Evolutionary conservation across 2,329 filamentous ascomycete genomes (phyloP).

Genomic region (Sclerotinia sclerotiorum): DNA sequence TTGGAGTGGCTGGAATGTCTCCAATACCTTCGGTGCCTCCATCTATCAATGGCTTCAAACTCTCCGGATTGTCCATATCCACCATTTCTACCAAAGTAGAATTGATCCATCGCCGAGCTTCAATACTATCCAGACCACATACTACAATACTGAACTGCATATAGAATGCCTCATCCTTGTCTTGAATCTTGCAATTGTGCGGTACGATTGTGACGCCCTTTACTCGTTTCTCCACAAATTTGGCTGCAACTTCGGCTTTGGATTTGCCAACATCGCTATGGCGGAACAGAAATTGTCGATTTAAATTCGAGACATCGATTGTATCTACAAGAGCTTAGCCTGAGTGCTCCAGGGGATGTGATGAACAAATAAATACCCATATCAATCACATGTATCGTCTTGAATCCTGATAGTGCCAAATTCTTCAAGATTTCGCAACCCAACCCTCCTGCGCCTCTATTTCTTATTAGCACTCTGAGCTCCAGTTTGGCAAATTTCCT

Average conservation of each 20-base stretch:
- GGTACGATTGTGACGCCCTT: slow-evolving; percentile 90
- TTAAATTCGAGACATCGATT: slow-evolving; percentile 97
- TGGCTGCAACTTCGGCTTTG: slow-evolving; percentile 90
- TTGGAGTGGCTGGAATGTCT: not conserved
- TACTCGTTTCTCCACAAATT: slow-evolving; percentile 86
- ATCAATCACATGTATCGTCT: slow-evolving; percentile 96
- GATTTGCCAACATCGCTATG: slow-evolving; percentile 86
- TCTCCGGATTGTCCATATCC: slow-evolving; percentile 77
- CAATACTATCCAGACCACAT: slow-evolving; percentile 94
- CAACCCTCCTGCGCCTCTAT: slow-evolving; percentile 85
- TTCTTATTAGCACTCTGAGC: slow-evolving; percentile 15
- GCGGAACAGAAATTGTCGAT: slow-evolving; percentile 95
- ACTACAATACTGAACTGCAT: slow-evolving; percentile 94
- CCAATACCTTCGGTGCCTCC: slow-evolving; percentile 81
- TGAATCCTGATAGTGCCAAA: slow-evolving; percentile 91
- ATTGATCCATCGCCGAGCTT: slow-evolving; percentile 98
- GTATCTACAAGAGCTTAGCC: slow-evolving; percentile 63
- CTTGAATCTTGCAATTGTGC: slow-evolving; percentile 92
- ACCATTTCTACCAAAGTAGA: slow-evolving; percentile 88
- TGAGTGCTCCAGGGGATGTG: not conserved
- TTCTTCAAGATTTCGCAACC: slow-evolving; percentile 98
- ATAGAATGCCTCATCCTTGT: slow-evolving; percentile 95
- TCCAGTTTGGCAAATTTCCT: not conserved
- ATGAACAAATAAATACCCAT: slow-evolving; percentile 66
- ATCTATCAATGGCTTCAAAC: slow-evolving; percentile 89